Conservation (phyloP, 2,329 filamentous ascomycete species). For the Taxawa tesnikishii region DNA sequence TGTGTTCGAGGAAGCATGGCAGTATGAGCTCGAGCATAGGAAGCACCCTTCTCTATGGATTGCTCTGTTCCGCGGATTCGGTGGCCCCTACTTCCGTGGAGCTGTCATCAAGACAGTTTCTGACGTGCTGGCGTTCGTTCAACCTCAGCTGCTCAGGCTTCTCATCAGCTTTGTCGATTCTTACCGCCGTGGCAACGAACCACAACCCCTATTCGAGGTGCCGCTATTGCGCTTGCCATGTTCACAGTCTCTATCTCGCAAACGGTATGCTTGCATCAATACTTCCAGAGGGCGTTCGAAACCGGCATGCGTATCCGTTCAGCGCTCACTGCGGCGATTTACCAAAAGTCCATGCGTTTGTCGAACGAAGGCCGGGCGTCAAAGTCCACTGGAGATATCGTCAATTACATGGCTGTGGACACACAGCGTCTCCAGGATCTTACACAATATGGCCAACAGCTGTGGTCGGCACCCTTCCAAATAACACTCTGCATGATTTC, state of each 20-base stretch:
- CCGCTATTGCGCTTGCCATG: slow-evolving; percentile 83
- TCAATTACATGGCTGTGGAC: slow-evolving; percentile 99
- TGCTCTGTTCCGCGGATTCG: slow-evolving; percentile 72
- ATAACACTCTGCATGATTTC: slow-evolving; percentile 93
- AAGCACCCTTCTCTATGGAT: slow-evolving; percentile 74
- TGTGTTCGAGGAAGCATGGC: slow-evolving; percentile 64
- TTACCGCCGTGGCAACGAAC: slow-evolving; percentile 46
- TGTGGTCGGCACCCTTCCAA: slow-evolving; percentile 96
- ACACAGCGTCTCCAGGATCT: slow-evolving; percentile 90
- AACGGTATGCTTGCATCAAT: slow-evolving; percentile 87
- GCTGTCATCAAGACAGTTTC: slow-evolving; percentile 81
- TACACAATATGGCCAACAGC: slow-evolving; percentile 86
- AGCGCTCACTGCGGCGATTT: slow-evolving; percentile 79
- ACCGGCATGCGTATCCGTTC: slow-evolving; percentile 96
- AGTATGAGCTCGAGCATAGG: slow-evolving; percentile 58
- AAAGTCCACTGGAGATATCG: slow-evolving; percentile 93
- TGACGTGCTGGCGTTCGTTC: slow-evolving; percentile 73
- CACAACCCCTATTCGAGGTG: slow-evolving; percentile 70
- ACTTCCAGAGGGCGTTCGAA: slow-evolving; percentile 90
- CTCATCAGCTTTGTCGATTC: slow-evolving; percentile 79
- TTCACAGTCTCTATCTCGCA: slow-evolving; percentile 77
- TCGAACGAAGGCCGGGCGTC: slow-evolving; percentile 84
- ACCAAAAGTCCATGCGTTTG: slow-evolving; percentile 76
- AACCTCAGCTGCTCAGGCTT: slow-evolving; percentile 77
- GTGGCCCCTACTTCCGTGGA: slow-evolving; percentile 69